Evolutionary conservation across 2,329 filamentous ascomycete genomes (phyloP).

Genomic region (Pseudopyrenochaeta lycopersici): DNA sequence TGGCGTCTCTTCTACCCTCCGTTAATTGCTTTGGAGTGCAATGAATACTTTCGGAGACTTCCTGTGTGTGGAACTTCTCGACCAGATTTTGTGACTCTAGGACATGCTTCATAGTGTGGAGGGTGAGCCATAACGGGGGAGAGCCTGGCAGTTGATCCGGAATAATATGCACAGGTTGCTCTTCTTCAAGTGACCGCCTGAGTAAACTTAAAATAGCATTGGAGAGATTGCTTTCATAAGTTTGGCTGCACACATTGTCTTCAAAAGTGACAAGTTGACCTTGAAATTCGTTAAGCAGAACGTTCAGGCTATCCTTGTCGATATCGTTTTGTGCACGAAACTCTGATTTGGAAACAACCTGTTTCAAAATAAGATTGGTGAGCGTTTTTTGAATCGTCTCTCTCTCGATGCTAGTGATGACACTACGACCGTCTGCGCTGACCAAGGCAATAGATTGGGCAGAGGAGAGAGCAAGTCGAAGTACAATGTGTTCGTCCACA

Average conservation of each 20-base stretch:
- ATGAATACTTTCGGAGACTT: conserved; percentile 15
- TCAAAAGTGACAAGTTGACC: conserved; percentile 20
- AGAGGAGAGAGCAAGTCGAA: conserved; percentile 25
- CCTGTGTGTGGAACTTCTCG: conserved; percentile 24
- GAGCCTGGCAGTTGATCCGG: conserved; percentile 26
- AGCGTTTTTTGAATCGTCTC: conserved; percentile 25
- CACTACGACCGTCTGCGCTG: conserved; percentile 29
- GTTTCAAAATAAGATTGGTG: conserved; percentile 2
- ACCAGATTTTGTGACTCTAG: conserved; percentile 11
- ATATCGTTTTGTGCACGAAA: conserved; percentile 34
- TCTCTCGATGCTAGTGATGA: conserved; percentile 35
- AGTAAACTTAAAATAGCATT: conserved; percentile 16
- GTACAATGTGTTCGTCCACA: conserved; percentile 27
- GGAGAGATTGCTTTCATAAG: conserved; percentile 20
- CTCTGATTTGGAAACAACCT: conserved; percentile 24
- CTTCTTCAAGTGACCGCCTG: conserved; percentile 11
- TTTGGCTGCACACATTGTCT: conserved; percentile 24
- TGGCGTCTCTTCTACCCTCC: conserved; percentile 23
- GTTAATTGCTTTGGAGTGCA: conserved; percentile 35
- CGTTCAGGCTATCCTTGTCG: conserved; percentile 29
- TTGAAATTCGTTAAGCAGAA: conserved; percentile 21
- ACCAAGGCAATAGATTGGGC: conserved; percentile 28
- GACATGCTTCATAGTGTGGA: conserved; percentile 14
- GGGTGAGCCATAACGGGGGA: conserved; percentile 37
- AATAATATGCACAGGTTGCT: conserved; percentile 27